Percentiles rank a stretch among this genome's conserved stretches.
These are phyloP conservation scores for Rhizopogon vinicolor DNA, from an alignment of 768 basidiomycete species.

Conservation along the genomic window DNA sequence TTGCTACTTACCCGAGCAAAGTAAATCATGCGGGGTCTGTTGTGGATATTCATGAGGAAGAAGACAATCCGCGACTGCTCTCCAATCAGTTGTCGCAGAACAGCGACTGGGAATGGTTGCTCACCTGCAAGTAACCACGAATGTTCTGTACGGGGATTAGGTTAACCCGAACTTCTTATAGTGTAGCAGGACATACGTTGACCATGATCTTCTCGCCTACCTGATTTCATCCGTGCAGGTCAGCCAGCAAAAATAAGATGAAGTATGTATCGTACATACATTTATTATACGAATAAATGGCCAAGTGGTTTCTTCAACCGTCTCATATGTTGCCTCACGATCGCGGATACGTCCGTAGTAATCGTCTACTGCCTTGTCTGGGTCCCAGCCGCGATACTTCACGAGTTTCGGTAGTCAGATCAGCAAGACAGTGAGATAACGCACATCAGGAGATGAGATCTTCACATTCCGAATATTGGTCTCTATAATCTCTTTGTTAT, in stretches of 20 bases:
- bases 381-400: conserved; percentile 91
- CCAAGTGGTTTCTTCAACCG: conserved; percentile 87
- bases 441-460: conserved; percentile 94
- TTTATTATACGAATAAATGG: conserved; percentile 95
- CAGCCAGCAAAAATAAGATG: conserved; percentile 3
- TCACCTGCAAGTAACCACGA: conserved; percentile 82
- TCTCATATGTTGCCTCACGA: conserved; percentile 86
- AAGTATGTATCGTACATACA: conserved; percentile 30
- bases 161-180: neutral
- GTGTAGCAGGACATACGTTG: conserved; percentile 42
- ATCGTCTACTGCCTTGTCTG: conserved; percentile 86
- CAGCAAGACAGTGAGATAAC: conserved; percentile 23
- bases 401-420: conserved; percentile 1
- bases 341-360: conserved; percentile 87
- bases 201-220: conserved; percentile 96
- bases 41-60: conserved; percentile 99
- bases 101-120: conserved; percentile 4
- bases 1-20: conserved; percentile 76
- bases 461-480: conserved; percentile 95
- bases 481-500: conserved; percentile 89
- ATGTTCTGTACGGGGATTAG: conserved; percentile 48
- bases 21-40: conserved; percentile 87
- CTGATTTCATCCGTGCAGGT: conserved; percentile 29
- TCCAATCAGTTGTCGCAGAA: neutral
- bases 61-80: conserved; percentile 89